phyloP scores from a whole-genome alignment of 2,329 filamentous ascomycete species.

The Colletotrichum aenigma region DNA sequence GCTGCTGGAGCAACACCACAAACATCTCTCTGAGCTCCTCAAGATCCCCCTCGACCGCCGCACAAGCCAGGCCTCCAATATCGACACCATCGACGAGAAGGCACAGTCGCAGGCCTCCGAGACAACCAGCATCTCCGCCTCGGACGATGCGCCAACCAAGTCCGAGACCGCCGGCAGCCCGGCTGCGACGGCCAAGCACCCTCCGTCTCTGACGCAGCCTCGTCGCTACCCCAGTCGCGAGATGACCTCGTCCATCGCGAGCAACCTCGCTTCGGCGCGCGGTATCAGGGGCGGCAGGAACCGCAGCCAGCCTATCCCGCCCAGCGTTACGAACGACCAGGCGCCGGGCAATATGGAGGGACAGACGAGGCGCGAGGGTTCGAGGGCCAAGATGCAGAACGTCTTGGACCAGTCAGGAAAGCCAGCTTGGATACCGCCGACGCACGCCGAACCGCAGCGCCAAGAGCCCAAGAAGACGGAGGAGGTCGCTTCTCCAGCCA shows the following conservation, averaged over 20 bases:
- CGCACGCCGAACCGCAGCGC: slow-evolving; percentile 25
- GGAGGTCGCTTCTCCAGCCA: slow-evolving; percentile 30
- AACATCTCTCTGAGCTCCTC: slow-evolving; percentile 80
- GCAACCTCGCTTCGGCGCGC: slow-evolving; percentile 83
- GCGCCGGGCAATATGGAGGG: slow-evolving; percentile 72
- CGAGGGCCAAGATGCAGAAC: slow-evolving; percentile 58
- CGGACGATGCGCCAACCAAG: slow-evolving; percentile 23
- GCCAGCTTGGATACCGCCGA: slow-evolving; percentile 58
- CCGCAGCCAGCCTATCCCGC: slow-evolving; percentile 70
- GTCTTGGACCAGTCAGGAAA: slow-evolving; percentile 60
- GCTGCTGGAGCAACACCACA: slow-evolving; percentile 88
- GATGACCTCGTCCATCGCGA: slow-evolving; percentile 82
- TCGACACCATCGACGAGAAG: slow-evolving; percentile 42
- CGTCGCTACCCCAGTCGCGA: slow-evolving; percentile 67
- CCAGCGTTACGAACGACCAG: slow-evolving; percentile 76
- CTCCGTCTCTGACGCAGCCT: slow-evolving; percentile 40
- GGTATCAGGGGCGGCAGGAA: slow-evolving; percentile 71
- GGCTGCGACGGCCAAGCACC: slow-evolving; percentile 25
- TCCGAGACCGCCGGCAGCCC: slow-evolving; percentile 22
- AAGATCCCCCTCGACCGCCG: slow-evolving; percentile 68
- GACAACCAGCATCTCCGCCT: background rate
- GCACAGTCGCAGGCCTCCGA: slow-evolving; percentile 23
- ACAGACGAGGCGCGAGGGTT: slow-evolving; percentile 53
- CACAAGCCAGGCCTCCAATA: slow-evolving; percentile 34
- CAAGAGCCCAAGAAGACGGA: slow-evolving; percentile 29